Percentiles rank a stretch among this genome's conserved stretches.
Conservation (phyloP, 176 grass and related monocot species). For the Luzula sylvatica region DNA sequence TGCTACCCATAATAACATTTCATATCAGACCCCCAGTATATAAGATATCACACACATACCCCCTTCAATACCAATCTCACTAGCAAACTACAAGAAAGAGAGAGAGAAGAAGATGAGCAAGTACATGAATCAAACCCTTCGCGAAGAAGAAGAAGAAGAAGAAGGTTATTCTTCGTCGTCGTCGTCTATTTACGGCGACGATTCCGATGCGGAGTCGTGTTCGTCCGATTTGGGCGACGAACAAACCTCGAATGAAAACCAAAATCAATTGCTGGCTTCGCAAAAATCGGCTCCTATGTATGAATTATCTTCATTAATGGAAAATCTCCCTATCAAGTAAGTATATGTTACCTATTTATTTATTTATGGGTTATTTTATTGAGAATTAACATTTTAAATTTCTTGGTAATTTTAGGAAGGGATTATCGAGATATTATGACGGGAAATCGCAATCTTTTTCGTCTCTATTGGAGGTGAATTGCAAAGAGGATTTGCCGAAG, state of each 20-base stretch:
- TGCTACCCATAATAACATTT: neutral
- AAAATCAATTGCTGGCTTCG: conserved; percentile 10
- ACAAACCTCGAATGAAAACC: conserved; percentile 3
- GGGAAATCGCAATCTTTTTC: conserved; percentile 78
- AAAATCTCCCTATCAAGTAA: conserved; percentile 58
- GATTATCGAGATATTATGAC: conserved; percentile 65
- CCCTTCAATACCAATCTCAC: conserved; percentile 12
- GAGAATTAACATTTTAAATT: neutral
- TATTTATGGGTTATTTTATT: neutral
- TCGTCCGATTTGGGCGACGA: conserved; percentile 24
- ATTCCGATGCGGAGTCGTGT: conserved; percentile 26
- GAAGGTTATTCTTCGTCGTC: conserved; percentile 65
- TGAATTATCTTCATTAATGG: conserved; percentile 53
- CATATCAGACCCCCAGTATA: neutral
- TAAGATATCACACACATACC: neutral
- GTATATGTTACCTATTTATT: conserved; percentile 9
- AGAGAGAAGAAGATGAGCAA: conserved; percentile 6
- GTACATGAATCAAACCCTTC: neutral
- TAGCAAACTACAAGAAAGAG: too few species aligned
- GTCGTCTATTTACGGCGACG: conserved; percentile 41
- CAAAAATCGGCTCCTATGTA: conserved; percentile 27
- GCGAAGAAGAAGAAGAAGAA: conserved; percentile 32
- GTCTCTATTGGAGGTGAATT: conserved; percentile 51
- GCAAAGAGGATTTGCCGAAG: conserved; percentile 64
- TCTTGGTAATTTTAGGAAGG: conserved; percentile 38